Conservation (phyloP, 2,329 filamentous ascomycete genomes). For the Penicillium glabrum region DNA sequence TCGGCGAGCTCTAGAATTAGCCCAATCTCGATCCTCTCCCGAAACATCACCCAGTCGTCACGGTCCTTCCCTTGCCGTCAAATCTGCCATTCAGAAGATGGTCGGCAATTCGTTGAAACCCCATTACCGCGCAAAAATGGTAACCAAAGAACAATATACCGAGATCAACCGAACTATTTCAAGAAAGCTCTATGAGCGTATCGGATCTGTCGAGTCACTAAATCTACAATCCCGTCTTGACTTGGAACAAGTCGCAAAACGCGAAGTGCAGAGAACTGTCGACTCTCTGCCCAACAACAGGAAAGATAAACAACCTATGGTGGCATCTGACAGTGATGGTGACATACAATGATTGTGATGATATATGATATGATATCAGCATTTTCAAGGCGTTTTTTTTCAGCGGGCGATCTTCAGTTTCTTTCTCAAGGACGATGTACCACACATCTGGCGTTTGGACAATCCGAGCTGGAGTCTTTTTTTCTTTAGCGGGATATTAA, state of each 20-base stretch:
- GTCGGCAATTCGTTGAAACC: slow-evolving; percentile 81
- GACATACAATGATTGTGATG: slow-evolving; percentile 21
- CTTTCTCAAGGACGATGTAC: not conserved
- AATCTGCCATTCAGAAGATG: slow-evolving; percentile 84
- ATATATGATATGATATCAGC: slow-evolving; percentile 13
- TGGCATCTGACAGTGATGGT: slow-evolving; percentile 16
- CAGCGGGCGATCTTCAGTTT: not conserved
- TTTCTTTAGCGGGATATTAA: not conserved
- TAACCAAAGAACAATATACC: slow-evolving; percentile 88
- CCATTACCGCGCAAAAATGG: slow-evolving; percentile 73
- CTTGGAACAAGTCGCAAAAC: slow-evolving; percentile 74
- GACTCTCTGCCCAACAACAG: slow-evolving; percentile 29
- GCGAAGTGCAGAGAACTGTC: slow-evolving; percentile 77
- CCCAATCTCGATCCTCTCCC: slow-evolving; percentile 44
- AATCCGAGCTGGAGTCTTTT: not conserved
- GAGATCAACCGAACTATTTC: slow-evolving; percentile 89
- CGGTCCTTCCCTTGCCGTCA: slow-evolving; percentile 74
- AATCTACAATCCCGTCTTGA: slow-evolving; percentile 65
- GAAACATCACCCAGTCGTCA: slow-evolving; percentile 69
- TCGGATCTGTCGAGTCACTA: slow-evolving; percentile 57
- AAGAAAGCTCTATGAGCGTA: slow-evolving; percentile 75
- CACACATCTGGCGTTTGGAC: slow-evolving; percentile 4
- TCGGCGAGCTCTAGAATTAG: slow-evolving; percentile 18
- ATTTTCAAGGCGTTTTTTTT: slow-evolving; percentile 23
- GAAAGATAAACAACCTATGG: slow-evolving; percentile 22